Base-by-base conservation (phyloP, 495 filamentous ascomycete species). In the Tuber microsphaerosporum region DNA sequence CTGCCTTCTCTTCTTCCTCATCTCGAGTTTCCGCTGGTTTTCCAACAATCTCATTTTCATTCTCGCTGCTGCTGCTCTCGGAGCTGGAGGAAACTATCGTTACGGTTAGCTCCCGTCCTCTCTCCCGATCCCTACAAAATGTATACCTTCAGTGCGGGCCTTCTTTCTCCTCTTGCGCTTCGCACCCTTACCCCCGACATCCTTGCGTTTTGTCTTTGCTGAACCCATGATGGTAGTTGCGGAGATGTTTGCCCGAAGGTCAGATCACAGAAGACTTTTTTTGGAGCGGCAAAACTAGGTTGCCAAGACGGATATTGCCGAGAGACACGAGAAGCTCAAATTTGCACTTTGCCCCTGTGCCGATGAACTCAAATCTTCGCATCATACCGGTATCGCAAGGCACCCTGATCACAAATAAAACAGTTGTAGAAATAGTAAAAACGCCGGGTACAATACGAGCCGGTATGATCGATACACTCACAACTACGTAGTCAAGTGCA, bases 151-250 rank as follows among this genome's bases (percentile, higher is more conserved):
- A 48, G 79, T 81, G 69, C 80, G 78, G 22, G 79, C 73, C 76
- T 81, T 81, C 61, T 70, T 77, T 61, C 80, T 81, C 69, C 80
- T 71, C 76, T 81, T 81, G 73, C 80, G 75, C 73, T 81, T 81
- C 31, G 68, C 71, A 8, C 34, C 20, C 22, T 81, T 80, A 45
- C 74, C 79, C 3, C 45, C 73, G 39, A 41, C 69, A 37, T 71
- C 80, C n/a, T 44, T 69, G 43, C 69, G 73, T 70, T 72, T 81
- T 42, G 72, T 56, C 51, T 81, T 81, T 78, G 79, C 77, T 70
- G 72, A 61, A 37, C 72, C 75, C 79, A 81, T 81, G 42, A 43
- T 75, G 34, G 16, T 16, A 42, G 31, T 69, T 42, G 37, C 19
- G 26, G 56, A 65, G 56, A 14, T 34, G 56, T 65, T 65, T 65